Conservation (phyloP, 148 eudicot genomes). For the Euryodendron excelsum region DNA sequence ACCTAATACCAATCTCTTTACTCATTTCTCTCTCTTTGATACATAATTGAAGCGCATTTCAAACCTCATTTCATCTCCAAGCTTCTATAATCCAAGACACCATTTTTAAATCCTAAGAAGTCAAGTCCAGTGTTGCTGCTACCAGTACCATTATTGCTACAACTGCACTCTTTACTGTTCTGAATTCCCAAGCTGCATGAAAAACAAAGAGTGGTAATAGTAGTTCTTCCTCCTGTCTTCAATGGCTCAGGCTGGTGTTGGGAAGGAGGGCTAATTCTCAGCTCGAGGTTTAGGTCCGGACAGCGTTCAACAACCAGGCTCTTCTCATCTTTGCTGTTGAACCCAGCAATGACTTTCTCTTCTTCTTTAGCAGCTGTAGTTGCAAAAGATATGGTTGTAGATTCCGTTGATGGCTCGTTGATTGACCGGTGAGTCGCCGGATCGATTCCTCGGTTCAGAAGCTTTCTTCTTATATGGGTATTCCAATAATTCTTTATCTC, state of each 20-base stretch:
- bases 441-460: constrained; percentile 78
- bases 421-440: constrained; percentile 75
- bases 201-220: constrained; percentile 37
- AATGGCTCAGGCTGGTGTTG: constrained; percentile 33
- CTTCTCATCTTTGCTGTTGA: constrained; percentile 2
- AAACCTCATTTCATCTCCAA: constrained; percentile 65
- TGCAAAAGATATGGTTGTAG: constrained; percentile 54
- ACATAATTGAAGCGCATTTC: background rate
- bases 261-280: constrained; percentile 78
- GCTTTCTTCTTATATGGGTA: constrained; percentile 89
- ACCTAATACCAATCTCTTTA: background rate
- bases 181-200: constrained; percentile 63
- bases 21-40: background rate
- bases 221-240: constrained; percentile 23
- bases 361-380: constrained; percentile 14
- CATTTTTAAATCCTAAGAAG: constrained; percentile 68
- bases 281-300: constrained; percentile 83
- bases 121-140: constrained; percentile 45
- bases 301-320: constrained; percentile 31
- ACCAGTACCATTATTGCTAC: constrained; percentile 30
- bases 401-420: constrained; percentile 28
- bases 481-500: constrained; percentile 98
- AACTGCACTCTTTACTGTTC: constrained; percentile 56
- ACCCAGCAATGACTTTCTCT: background rate
- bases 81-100: constrained; percentile 66